A percentile compares a stretch with the other conserved stretches of the same genome.
Evolutionary conservation across 106 monocot species (phyloP).

Genomic region (Iris macrosiphon): DNA sequence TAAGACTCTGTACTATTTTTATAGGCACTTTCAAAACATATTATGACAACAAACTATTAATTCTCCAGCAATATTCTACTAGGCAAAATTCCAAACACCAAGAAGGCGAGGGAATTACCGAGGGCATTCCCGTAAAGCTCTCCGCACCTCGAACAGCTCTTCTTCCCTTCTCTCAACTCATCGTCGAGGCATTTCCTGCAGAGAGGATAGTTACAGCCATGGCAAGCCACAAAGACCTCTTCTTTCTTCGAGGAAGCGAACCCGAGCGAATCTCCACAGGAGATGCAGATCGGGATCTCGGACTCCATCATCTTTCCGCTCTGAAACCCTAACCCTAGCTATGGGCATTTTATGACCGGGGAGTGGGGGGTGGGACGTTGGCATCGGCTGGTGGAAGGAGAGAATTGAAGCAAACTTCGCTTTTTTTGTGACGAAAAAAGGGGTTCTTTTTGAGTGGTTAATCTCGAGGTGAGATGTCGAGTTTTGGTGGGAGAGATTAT

Average conservation of each 20-base stretch:
- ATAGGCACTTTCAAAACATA: too few species aligned
- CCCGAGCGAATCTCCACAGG: slow-evolving; percentile 32
- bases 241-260: slow-evolving; percentile 8
- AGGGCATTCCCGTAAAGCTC: slow-evolving; percentile 35
- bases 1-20: too few species aligned
- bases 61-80: too few species aligned
- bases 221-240: slow-evolving; percentile 33
- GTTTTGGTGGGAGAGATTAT: not conserved
- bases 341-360: slow-evolving; percentile 18
- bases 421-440: too few species aligned
- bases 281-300: slow-evolving; percentile 32
- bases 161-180: slow-evolving; percentile 32
- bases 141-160: slow-evolving; percentile 50
- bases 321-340: not conserved
- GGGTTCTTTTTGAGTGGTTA: too few species aligned
- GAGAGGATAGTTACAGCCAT: slow-evolving; percentile 30
- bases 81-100: too few species aligned
- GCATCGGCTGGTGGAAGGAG: slow-evolving; percentile 54
- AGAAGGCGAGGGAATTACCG: too few species aligned
- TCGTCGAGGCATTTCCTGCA: slow-evolving; percentile 45
- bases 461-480: slow-evolving; percentile 6
- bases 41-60: too few species aligned
- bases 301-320: slow-evolving; percentile 62
- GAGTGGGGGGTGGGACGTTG: slow-evolving; percentile 41
- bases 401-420: slow-evolving; percentile 70